Evolutionary conservation across 2,329 filamentous ascomycete species (phyloP).

Genomic region (Fusarium algeriense): DNA sequence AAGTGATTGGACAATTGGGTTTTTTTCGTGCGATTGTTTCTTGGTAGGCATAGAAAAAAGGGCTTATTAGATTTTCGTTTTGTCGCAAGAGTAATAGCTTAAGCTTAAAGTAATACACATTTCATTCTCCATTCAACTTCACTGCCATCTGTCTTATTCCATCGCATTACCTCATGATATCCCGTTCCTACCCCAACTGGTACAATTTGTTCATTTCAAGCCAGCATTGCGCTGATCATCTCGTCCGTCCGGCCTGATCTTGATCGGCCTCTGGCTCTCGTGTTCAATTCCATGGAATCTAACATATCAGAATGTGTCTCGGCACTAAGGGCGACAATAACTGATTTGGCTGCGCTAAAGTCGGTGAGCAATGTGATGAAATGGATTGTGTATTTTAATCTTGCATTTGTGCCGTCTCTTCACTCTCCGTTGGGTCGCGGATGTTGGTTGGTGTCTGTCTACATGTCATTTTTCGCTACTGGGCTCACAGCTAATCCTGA

Average conservation of each 20-base stretch:
- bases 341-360: background rate
- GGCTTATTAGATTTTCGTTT: background rate
- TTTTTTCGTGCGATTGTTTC: background rate
- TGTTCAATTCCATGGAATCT: background rate
- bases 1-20: background rate
- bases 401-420: too few species aligned
- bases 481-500: too few species aligned
- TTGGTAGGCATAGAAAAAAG: background rate
- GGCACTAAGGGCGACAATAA: too few species aligned
- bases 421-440: background rate
- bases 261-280: rapidly evolving
- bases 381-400: background rate
- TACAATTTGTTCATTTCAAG: too few species aligned
- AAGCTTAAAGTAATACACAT: background rate
- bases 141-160: rapidly evolving
- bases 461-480: background rate
- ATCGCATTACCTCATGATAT: too few species aligned
- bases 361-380: too few species aligned
- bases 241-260: too few species aligned
- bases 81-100: background rate
- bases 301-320: background rate
- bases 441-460: background rate
- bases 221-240: too few species aligned
- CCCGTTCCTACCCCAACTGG: too few species aligned
- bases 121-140: rapidly evolving